Conservation (phyloP, 2,329 filamentous ascomycete species). For the Lecanicillium sp. region DNA sequence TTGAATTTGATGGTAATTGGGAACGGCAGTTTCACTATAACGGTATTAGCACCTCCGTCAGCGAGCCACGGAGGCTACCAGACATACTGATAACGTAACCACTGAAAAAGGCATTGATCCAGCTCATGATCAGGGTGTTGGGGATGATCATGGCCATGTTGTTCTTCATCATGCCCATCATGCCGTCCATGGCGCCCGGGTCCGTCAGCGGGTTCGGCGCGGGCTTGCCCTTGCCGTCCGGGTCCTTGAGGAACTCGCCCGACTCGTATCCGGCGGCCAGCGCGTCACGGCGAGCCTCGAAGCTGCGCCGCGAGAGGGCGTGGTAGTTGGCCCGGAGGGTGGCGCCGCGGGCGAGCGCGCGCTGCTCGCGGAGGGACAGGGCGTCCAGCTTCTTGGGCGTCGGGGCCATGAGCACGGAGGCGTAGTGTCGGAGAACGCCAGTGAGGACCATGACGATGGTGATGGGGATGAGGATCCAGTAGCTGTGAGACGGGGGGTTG, state of each 20-base stretch:
- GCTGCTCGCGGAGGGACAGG: conserved; percentile 76
- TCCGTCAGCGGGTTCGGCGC: conserved; percentile 92
- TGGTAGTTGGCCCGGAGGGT: conserved; percentile 78
- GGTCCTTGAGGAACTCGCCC: conserved; percentile 84
- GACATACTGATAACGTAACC: conserved; percentile 87
- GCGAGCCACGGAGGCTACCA: background rate
- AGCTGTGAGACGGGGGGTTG: conserved; percentile 48
- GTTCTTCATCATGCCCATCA: conserved; percentile 99
- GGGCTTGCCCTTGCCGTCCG: conserved; percentile 77
- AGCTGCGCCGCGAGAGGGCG: conserved; percentile 70
- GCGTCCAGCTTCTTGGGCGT: conserved; percentile 77
- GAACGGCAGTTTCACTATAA: conserved; percentile 88
- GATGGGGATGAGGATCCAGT: conserved; percentile 98
- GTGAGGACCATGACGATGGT: conserved; percentile 97
- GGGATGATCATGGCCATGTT: conserved; percentile 99
- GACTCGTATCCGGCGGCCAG: conserved; percentile 77
- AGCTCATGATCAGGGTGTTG: conserved; percentile 98
- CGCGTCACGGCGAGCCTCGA: conserved; percentile 73
- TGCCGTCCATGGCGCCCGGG: conserved; percentile 94
- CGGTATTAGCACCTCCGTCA: conserved; percentile 17
- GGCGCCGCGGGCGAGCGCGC: conserved; percentile 75
- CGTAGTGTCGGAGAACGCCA: conserved; percentile 93
- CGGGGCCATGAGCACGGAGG: conserved; percentile 80
- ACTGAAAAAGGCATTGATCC: conserved; percentile 99
- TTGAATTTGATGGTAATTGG: conserved; percentile 98